Conservation (phyloP, 805 yeast genomes). For the Wickerhamomyces bisporus region DNA sequence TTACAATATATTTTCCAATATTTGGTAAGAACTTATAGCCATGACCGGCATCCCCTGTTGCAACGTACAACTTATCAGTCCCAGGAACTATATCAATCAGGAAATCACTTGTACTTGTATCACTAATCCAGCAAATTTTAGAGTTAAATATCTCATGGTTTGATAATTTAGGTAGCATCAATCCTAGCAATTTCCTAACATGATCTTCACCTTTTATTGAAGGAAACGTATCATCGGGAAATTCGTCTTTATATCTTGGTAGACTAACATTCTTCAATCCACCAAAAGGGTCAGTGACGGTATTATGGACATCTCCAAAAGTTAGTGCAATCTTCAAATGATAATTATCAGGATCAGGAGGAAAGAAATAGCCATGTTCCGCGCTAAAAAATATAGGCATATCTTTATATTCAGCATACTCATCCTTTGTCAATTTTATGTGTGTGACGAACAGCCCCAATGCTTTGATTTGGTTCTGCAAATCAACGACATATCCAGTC, state of each 20-base stretch:
- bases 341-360: slow-evolving; percentile 36
- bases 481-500: slow-evolving; percentile 29
- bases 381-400: slow-evolving; percentile 40
- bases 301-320: slow-evolving; percentile 24
- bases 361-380: slow-evolving; percentile 41
- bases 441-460: slow-evolving; percentile 35
- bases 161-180: slow-evolving; percentile 36
- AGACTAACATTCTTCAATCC: slow-evolving; percentile 22
- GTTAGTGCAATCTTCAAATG: slow-evolving; percentile 34
- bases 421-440: slow-evolving; percentile 30
- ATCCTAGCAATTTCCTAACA: slow-evolving; percentile 25
- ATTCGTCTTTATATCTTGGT: slow-evolving; percentile 29
- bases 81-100: slow-evolving; percentile 36
- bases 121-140: slow-evolving; percentile 38
- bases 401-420: slow-evolving; percentile 29
- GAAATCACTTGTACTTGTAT: slow-evolving; percentile 37
- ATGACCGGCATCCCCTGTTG: slow-evolving; percentile 46
- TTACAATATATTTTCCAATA: slow-evolving; percentile 38
- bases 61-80: slow-evolving; percentile 29
- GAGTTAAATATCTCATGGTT: slow-evolving; percentile 27
- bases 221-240: slow-evolving; percentile 32
- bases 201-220: slow-evolving; percentile 19
- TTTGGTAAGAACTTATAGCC: slow-evolving; percentile 42
- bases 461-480: slow-evolving; percentile 29
- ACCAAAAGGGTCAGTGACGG: slow-evolving; percentile 15